Conservation (phyloP, 768 basidiomycete species). For the Agrocybe praecox region DNA sequence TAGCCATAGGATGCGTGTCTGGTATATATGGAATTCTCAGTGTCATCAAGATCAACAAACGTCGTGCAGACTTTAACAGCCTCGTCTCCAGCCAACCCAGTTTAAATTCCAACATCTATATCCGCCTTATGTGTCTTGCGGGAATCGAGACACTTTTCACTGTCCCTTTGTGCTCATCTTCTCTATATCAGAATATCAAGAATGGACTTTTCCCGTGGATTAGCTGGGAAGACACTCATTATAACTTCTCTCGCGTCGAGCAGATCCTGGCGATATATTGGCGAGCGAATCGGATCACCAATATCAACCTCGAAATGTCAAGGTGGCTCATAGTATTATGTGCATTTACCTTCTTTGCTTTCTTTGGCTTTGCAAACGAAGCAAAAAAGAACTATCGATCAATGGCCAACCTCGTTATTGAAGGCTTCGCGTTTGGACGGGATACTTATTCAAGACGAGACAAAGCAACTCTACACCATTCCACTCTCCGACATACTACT, state of each 20-base stretch:
- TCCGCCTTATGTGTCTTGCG: conserved; percentile 61
- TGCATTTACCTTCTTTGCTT: conserved; percentile 62
- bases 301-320: conserved; percentile 38
- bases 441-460: no score
- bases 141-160: conserved; percentile 47
- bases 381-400: conserved; percentile 54
- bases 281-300: conserved; percentile 28
- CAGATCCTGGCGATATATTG: conserved; percentile 45
- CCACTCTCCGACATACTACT: no score
- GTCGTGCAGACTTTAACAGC: conserved; percentile 44
- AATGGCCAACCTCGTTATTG: conserved; percentile 39
- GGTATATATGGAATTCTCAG: conserved; percentile 39
- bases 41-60: conserved; percentile 42
- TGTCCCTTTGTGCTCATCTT: conserved; percentile 43
- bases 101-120: conserved; percentile 49
- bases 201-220: conserved; percentile 44
- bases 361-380: conserved; percentile 69
- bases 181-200: conserved; percentile 36
- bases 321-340: conserved; percentile 52
- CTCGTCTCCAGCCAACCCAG: conserved; percentile 38
- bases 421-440: conserved; percentile 15
- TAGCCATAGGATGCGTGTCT: conserved; percentile 43
- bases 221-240: conserved; percentile 54
- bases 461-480: no score
- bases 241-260: conserved; percentile 45